Conservation (phyloP, 345 rosid species). For the Clarkia xantiana region DNA sequence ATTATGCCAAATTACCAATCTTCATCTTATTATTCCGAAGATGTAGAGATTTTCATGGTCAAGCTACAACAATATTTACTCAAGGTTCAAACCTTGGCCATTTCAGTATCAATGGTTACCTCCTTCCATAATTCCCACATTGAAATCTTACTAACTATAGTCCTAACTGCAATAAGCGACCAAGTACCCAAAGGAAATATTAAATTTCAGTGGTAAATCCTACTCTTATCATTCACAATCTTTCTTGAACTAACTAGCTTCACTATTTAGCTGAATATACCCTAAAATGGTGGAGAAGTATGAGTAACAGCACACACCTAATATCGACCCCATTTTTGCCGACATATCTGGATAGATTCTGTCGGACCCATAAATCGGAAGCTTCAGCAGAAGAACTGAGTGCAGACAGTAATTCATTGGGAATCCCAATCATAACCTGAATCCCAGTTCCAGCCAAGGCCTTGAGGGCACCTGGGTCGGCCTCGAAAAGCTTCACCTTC, state of each 20-base stretch:
- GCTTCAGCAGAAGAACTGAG: constrained; percentile 38
- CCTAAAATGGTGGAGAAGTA: not conserved
- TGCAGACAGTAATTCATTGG: constrained; percentile 58
- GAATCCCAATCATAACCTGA: constrained; percentile 81
- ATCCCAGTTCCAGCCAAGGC: constrained; percentile 70
- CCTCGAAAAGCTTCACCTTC: constrained; percentile 79
- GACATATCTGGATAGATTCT: constrained; percentile 59
- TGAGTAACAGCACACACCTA: constrained; percentile 27
- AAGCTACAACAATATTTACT: no score
- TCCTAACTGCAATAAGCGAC: no score
- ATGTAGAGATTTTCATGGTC: no score
- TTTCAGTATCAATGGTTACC: no score
- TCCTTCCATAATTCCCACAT: no score
- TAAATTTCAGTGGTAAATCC: no score
- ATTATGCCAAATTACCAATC: no score
- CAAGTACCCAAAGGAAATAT: no score
- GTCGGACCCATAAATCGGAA: constrained; percentile 68
- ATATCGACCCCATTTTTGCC: constrained; percentile 73
- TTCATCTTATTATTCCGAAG: no score
- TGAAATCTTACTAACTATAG: no score
- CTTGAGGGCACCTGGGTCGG: constrained; percentile 45
- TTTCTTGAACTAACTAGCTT: not conserved
- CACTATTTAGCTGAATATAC: not conserved
- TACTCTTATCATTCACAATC: not conserved
- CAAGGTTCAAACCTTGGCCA: no score